A percentile compares a stretch with the other conserved stretches of the same genome.
These are phyloP conservation scores for Pulveroboletus frians DNA, from an alignment of 768 basidiomycete genomes.

Conservation along the genomic window DNA sequence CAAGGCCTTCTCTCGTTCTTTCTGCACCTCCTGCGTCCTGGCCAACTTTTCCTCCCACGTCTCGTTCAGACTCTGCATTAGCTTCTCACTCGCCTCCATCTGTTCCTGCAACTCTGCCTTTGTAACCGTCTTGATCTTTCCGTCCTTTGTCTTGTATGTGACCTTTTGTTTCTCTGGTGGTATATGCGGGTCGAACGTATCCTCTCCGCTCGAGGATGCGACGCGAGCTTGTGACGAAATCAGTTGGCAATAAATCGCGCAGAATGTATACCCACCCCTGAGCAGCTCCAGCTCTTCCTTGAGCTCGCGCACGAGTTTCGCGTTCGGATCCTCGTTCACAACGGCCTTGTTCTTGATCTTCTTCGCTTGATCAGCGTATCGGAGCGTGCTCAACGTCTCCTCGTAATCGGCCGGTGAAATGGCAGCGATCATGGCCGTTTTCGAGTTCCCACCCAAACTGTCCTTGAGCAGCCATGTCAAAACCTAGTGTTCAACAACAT, in stretches of 20 bases:
- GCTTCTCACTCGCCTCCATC: conserved; percentile 89
- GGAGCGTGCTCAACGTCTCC: conserved; percentile 91
- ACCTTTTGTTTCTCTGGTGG: conserved; percentile 95
- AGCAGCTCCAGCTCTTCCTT: conserved; percentile 97
- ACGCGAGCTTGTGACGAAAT: conserved; percentile 58
- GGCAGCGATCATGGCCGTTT: conserved; percentile 99
- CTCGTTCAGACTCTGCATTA: conserved; percentile 90
- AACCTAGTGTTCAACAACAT: conserved; percentile 46
- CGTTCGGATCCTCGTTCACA: conserved; percentile 99
- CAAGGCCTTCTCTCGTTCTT: conserved; percentile 93
- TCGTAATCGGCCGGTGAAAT: conserved; percentile 99
- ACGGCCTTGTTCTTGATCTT: conserved; percentile 99
- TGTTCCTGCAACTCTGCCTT: conserved; percentile 98
- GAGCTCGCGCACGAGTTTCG: conserved; percentile 96
- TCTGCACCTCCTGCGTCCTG: conserved; percentile 91
- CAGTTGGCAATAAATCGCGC: conserved; percentile 1
- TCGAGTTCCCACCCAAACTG: conserved; percentile 93
- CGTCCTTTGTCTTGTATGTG: conserved; percentile 88
- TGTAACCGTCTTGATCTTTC: conserved; percentile 89
- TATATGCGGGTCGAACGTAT: conserved; percentile 78
- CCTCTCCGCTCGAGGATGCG: conserved; percentile 60
- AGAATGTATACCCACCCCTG: conserved; percentile 47
- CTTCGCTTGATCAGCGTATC: conserved; percentile 98
- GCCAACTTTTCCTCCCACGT: conserved; percentile 95
- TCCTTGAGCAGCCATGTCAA: conserved; percentile 98